These are phyloP conservation scores for Sarocladiaceae sp. DNA, from an alignment of 2,329 filamentous ascomycete genomes.

Conservation along the genomic window DNA sequence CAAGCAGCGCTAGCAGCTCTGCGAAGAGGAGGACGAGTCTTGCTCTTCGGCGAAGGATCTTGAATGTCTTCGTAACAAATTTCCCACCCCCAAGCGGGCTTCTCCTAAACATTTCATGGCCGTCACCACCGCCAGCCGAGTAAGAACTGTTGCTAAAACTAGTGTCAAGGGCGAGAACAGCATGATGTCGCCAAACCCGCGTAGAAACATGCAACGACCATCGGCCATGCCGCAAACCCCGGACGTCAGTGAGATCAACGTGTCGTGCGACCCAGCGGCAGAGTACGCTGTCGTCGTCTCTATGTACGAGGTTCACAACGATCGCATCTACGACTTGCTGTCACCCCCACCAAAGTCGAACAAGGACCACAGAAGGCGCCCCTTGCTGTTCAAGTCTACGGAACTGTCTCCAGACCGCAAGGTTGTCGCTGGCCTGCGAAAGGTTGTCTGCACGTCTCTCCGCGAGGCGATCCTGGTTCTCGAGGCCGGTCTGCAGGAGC, in stretches of 20 bases:
- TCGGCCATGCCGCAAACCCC: conserved; percentile 68
- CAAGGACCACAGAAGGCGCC: conserved; percentile 66
- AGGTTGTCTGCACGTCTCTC: conserved; percentile 77
- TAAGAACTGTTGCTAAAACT: conserved; percentile 43
- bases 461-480: conserved; percentile 84
- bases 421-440: conserved; percentile 83
- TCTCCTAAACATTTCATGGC: conserved; percentile 30
- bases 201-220: conserved; percentile 59
- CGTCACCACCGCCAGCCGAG: conserved; percentile 37
- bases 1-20: conserved; percentile 24
- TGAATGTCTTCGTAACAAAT: neutral
- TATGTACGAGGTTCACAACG: conserved; percentile 99
- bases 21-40: conserved; percentile 13
- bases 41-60: neutral
- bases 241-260: conserved; percentile 62
- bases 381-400: conserved; percentile 86
- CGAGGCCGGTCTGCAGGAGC: conserved; percentile 81
- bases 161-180: conserved; percentile 44
- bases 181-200: conserved; percentile 41
- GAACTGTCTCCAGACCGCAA: conserved; percentile 87
- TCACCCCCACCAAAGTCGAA: conserved; percentile 54
- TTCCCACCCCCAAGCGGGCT: conserved; percentile 28
- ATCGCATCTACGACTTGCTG: conserved; percentile 91
- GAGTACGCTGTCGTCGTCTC: conserved; percentile 87
- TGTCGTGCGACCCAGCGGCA: conserved; percentile 53